Conservation (phyloP, 345 rosid genomes). For the Euphorbia tirucalli region DNA sequence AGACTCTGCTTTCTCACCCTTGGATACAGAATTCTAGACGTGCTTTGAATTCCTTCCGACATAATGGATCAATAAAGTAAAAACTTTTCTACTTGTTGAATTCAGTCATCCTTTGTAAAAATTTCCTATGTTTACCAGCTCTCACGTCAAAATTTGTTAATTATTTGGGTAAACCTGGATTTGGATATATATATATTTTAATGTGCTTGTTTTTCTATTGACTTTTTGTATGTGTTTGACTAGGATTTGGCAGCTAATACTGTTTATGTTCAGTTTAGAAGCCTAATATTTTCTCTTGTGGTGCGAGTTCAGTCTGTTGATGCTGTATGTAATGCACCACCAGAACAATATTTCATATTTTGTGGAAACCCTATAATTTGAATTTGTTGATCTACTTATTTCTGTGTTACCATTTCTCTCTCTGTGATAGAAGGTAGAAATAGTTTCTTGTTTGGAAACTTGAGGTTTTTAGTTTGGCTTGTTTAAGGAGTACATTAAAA, state of each 20-base stretch:
- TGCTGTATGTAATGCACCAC: not conserved
- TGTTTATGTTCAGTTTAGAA: not conserved
- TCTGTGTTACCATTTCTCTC: not conserved
- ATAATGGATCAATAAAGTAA: conserved; percentile 77
- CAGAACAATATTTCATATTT: not conserved
- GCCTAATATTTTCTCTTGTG: not conserved
- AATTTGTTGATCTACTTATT: not conserved
- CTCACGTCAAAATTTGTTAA: not conserved
- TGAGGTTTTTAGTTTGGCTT: not conserved
- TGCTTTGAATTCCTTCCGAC: conserved; percentile 84
- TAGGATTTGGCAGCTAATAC: not conserved
- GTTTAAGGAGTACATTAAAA: not conserved
- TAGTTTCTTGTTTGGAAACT: not conserved
- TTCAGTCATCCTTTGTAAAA: not conserved
- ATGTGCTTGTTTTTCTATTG: not conserved
- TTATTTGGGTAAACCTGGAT: not conserved
- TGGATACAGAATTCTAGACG: conserved; percentile 92
- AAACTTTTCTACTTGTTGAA: not conserved
- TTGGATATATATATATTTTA: not conserved
- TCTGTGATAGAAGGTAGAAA: not conserved
- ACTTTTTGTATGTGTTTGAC: not conserved
- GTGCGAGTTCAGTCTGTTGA: not conserved
- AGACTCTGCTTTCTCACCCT: conserved; percentile 96
- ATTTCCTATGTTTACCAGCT: not conserved
- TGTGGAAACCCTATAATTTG: not conserved